These are phyloP conservation scores for Apium graveolens DNA, from an alignment of 129 eudicot species.

Conservation along the genomic window DNA sequence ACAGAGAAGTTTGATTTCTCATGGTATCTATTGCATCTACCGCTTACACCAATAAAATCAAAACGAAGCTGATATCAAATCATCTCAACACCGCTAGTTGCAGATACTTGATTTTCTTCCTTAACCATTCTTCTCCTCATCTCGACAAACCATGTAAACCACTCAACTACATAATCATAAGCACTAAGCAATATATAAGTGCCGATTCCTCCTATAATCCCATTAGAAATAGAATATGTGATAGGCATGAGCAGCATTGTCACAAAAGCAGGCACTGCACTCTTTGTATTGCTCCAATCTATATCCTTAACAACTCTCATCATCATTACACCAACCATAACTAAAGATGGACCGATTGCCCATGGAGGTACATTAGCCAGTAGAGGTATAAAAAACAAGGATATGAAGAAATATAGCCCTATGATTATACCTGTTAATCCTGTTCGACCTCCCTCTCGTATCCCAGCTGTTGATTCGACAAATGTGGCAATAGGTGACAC, in stretches of 20 bases:
- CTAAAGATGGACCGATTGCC: slow-evolving; percentile 89
- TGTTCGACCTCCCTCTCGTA: slow-evolving; percentile 76
- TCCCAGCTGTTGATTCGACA: slow-evolving; percentile 79
- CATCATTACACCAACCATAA: slow-evolving; percentile 85
- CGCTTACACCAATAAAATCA: neutral
- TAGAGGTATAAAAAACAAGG: slow-evolving; percentile 60
- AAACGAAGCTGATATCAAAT: slow-evolving; percentile 12
- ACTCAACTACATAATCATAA: slow-evolving; percentile 32
- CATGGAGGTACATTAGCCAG: slow-evolving; percentile 82
- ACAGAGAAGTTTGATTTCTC: slow-evolving; percentile 17
- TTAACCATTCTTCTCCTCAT: slow-evolving; percentile 45
- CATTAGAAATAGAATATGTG: slow-evolving; percentile 76
- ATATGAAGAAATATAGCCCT: slow-evolving; percentile 57
- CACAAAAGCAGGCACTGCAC: slow-evolving; percentile 71
- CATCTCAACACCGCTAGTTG: slow-evolving; percentile 32
- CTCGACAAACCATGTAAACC: slow-evolving; percentile 54
- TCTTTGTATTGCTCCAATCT: slow-evolving; percentile 60
- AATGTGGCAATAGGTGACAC: slow-evolving; percentile 78
- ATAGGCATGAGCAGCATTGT: slow-evolving; percentile 82
- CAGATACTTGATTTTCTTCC: slow-evolving; percentile 77
- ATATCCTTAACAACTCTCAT: slow-evolving; percentile 83
- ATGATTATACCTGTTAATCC: slow-evolving; percentile 72
- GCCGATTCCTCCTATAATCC: slow-evolving; percentile 86
- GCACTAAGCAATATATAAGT: slow-evolving; percentile 43
- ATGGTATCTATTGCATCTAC: slow-evolving; percentile 66